These are phyloP conservation scores for Corylus heterophylla DNA, from an alignment of 306 rosid species.

Conservation along the genomic window DNA sequence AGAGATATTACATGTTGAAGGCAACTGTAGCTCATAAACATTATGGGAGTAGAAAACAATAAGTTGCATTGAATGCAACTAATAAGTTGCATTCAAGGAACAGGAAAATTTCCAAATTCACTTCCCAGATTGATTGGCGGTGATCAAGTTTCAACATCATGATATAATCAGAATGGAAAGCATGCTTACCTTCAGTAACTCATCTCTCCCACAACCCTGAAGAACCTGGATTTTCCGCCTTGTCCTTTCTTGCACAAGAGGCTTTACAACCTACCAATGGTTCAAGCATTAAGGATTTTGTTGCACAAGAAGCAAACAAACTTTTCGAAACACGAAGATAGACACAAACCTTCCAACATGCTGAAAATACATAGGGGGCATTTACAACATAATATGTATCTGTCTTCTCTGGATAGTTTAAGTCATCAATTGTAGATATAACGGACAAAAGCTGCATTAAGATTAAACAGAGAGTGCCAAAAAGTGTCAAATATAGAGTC, in stretches of 20 bases:
- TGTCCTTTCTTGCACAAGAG: constrained; percentile 96
- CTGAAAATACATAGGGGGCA: constrained; percentile 84
- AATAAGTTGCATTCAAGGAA: background rate
- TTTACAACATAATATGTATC: constrained; percentile 87
- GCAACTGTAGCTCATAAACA: no score
- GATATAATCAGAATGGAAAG: background rate
- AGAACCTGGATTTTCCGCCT: constrained; percentile 85
- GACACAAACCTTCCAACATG: constrained; percentile 96
- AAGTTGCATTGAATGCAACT: background rate
- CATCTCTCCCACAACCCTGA: constrained; percentile 88
- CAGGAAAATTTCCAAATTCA: background rate
- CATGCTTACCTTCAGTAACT: constrained; percentile 70
- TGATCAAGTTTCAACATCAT: background rate
- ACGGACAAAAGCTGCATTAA: constrained; percentile 82
- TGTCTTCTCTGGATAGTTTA: constrained; percentile 97
- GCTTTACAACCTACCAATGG: constrained; percentile 73
- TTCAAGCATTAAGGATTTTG: constrained; percentile 18
- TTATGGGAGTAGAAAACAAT: background rate
- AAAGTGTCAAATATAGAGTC: constrained; percentile 27
- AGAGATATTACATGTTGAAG: no score
- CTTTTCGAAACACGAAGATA: background rate
- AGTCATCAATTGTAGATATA: constrained; percentile 86
- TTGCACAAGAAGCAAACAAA: constrained; percentile 11
- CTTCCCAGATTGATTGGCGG: background rate
- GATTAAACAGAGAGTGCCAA: constrained; percentile 8